Evolutionary conservation across 2,329 filamentous ascomycete genomes (phyloP), one percentile per base, ranked within the genome.

Genomic region (Monilinia fructicola): DNA sequence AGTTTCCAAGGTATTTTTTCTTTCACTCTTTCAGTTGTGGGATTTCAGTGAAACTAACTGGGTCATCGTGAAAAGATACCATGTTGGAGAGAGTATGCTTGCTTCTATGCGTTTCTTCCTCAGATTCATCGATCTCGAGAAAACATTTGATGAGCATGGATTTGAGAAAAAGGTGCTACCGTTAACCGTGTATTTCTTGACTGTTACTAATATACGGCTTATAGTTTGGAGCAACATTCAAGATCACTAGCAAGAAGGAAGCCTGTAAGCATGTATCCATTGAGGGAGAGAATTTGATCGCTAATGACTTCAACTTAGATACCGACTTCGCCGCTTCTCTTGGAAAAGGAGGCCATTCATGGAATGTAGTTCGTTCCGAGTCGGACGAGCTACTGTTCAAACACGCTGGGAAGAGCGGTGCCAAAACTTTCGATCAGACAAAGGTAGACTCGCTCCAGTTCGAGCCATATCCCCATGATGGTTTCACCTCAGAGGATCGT

Each of bases 361-460:
- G 54, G 56, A 65, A 67, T 44, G 53, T 60, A n/a, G 52, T 61
- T 50, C 79, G 81, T 12, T 81, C 80, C 21, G 80, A 83, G 69
- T 71, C 77, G 0, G 81, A 83, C 68, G 69, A 82, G 4, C 52
- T 83, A 6, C 73, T 82, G 7, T 81, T 82, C 70, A 67, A 74
- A 44, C 79, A 83, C 65, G 81, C 81, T 0, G 76, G 64, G 0
- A 68, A 74, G 16, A 72, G 75, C 59, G 80, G 80, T 4, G 81
- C 79, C 21, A 73, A 78, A 35, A 75, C 72, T 10, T 81, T 81
- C 65, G 78, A 82, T 42, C 77, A 73, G 14, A 76, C 76, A 61
- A 78, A 78, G 64, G 77, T 81, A n/a, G 66, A 73, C 2, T 28
- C 68, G 0, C 72, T 81, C 46, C 48, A 76, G 31, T 80, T 81